Percentiles rank a stretch among this genome's conserved stretches.
These are phyloP conservation scores for Trichophyton equinum DNA, from an alignment of 2,329 filamentous ascomycete species.

Conservation along the genomic window DNA sequence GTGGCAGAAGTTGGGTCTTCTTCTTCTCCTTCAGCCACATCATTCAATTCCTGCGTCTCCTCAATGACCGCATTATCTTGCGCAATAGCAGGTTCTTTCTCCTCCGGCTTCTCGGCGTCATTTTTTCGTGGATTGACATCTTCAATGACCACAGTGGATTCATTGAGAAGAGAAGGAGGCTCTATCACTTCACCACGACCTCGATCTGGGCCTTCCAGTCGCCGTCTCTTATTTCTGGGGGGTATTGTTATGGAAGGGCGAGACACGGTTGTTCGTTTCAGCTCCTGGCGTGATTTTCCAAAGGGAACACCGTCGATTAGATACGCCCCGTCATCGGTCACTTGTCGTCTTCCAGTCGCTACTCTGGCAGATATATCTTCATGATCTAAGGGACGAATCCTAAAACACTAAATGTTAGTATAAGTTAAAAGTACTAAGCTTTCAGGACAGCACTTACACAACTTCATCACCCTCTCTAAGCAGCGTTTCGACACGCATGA, in stretches of 20 bases:
- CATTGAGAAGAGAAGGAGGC: constrained; percentile 8
- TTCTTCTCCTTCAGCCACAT: background rate
- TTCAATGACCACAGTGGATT: background rate
- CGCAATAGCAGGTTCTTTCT: background rate
- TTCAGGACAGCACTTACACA: constrained; percentile 42
- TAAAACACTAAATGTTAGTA: constrained; percentile 23
- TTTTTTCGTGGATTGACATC: background rate
- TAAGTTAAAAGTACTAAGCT: background rate
- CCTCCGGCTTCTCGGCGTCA: background rate
- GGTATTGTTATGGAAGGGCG: constrained; percentile 60
- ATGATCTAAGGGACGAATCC: constrained; percentile 64
- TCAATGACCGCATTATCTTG: background rate
- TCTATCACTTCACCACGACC: constrained; percentile 16
- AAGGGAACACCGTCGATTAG: constrained; percentile 78
- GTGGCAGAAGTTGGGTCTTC: background rate
- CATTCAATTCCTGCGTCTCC: background rate
- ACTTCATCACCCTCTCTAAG: constrained; percentile 77
- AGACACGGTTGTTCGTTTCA: constrained; percentile 43
- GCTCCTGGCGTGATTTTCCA: constrained; percentile 50
- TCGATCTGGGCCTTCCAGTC: constrained; percentile 24
- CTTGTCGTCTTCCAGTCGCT: constrained; percentile 68
- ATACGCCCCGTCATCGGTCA: constrained; percentile 63
- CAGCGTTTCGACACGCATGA: constrained; percentile 55
- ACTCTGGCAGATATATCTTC: constrained; percentile 61
- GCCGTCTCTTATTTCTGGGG: constrained; percentile 61